Conservation (phyloP, 192 early-diverging fungal species). For the Spinellus fusiger region DNA sequence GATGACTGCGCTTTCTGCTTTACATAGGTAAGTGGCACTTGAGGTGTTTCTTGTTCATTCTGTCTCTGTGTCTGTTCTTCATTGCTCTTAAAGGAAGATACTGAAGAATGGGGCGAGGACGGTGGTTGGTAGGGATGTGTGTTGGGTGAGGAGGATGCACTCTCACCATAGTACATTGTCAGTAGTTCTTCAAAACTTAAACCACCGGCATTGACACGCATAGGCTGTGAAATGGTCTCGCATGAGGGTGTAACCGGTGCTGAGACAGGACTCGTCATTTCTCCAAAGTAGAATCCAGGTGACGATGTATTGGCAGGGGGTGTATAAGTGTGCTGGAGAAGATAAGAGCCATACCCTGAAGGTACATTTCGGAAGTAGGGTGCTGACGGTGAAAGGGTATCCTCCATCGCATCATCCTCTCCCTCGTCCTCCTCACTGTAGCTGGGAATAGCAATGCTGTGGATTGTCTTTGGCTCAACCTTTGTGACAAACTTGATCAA, state of each 20-base stretch:
- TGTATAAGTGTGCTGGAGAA: too few species aligned
- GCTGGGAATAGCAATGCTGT: constrained; percentile 22
- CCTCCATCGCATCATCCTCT: neutral
- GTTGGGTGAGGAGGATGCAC: neutral
- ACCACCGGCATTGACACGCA: constrained; percentile 7
- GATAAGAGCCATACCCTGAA: too few species aligned
- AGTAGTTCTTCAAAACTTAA: constrained; percentile 34
- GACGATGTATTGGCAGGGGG: neutral
- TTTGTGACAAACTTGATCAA: neutral
- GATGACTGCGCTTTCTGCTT: neutral
- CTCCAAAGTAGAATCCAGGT: constrained; percentile 7
- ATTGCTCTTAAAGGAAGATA: neutral
- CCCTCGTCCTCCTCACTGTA: constrained; percentile 9
- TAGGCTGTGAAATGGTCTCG: neutral
- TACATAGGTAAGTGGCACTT: neutral
- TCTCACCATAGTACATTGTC: constrained; percentile 21
- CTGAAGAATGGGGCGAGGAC: neutral
- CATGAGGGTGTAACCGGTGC: neutral
- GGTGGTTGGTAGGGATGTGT: neutral
- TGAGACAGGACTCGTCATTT: neutral
- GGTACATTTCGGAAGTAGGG: neutral
- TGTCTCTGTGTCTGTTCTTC: constrained; percentile 5
- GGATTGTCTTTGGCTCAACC: neutral
- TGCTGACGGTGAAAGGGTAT: neutral
- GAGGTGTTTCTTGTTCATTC: neutral